phyloP scores from a whole-genome alignment of 768 basidiomycete genomes.

The Mrakia frigida region DNA sequence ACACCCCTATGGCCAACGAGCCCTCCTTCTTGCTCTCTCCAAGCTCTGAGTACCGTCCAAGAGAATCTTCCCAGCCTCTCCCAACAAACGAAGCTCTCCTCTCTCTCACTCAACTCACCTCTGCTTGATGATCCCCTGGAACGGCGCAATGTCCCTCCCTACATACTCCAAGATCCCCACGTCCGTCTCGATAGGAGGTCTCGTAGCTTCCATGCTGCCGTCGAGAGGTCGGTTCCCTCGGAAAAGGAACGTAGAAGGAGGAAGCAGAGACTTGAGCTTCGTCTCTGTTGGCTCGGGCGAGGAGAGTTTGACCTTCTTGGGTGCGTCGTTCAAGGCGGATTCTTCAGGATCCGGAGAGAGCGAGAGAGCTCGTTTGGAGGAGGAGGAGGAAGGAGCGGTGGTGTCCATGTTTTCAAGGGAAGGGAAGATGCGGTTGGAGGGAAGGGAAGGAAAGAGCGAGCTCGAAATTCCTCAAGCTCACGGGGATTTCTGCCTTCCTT shows the following conservation, averaged over 20 bases:
- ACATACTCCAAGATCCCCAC: conserved; percentile 90
- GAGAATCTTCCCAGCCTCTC: too few species aligned
- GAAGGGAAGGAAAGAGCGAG: background rate
- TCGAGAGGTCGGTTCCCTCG: conserved; percentile 17
- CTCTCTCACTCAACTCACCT: conserved; percentile 55
- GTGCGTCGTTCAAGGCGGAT: background rate
- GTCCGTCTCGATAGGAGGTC: conserved; percentile 56
- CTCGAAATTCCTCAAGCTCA: background rate
- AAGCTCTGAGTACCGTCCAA: too few species aligned
- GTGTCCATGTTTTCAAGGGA: background rate
- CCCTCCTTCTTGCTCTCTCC: background rate
- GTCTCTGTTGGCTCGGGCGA: background rate
- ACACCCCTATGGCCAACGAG: too few species aligned
- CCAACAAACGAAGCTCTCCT: background rate
- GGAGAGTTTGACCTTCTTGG: conserved; percentile 25
- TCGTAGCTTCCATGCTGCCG: background rate
- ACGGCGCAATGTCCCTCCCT: conserved; percentile 59
- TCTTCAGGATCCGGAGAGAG: background rate
- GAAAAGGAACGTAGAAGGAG: conserved; percentile 30
- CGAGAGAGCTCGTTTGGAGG: conserved; percentile 7
- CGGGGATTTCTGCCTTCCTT: too few species aligned
- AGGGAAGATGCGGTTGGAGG: background rate
- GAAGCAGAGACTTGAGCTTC: conserved; percentile 27
- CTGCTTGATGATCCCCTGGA: conserved; percentile 95
- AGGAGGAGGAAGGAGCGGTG: background rate